These are phyloP conservation scores for Talaromyces funiculosus DNA, from an alignment of 2,329 filamentous ascomycete species.

Conservation along the genomic window DNA sequence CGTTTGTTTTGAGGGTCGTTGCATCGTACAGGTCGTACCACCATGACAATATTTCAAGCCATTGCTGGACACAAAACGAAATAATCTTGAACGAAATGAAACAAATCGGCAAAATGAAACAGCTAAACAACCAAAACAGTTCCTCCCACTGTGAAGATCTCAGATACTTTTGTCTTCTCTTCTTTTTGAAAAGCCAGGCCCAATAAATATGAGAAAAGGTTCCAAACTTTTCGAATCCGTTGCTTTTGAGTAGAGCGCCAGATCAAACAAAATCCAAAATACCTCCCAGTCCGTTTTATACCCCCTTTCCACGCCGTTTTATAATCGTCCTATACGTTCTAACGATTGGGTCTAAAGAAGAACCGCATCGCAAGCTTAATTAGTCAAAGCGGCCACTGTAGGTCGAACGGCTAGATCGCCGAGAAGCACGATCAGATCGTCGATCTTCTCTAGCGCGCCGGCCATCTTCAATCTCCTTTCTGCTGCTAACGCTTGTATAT, in stretches of 20 bases:
- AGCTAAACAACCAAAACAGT: constrained; percentile 17
- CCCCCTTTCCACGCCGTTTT: background rate
- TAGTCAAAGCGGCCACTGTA: constrained; percentile 27
- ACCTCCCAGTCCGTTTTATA: constrained; percentile 3
- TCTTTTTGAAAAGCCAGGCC: constrained; percentile 17
- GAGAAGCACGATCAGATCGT: constrained; percentile 33
- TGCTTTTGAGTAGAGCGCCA: constrained; percentile 2
- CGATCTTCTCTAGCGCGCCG: constrained; percentile 30
- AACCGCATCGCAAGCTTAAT: background rate
- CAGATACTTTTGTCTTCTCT: constrained; percentile 10
- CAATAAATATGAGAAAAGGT: constrained; percentile 13
- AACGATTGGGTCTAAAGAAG: background rate
- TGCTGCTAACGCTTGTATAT: constrained; percentile 26
- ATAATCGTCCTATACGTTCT: background rate
- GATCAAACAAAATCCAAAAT: constrained; percentile 9
- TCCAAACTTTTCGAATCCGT: constrained; percentile 12
- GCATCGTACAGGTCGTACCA: constrained; percentile 32
- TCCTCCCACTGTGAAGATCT: constrained; percentile 16
- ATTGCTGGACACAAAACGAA: constrained; percentile 12
- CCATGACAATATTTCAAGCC: constrained; percentile 17
- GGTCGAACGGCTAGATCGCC: constrained; percentile 34
- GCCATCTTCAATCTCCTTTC: constrained; percentile 29
- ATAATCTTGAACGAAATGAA: constrained; percentile 10
- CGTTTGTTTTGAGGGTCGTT: constrained; percentile 28
- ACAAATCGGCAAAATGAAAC: constrained; percentile 8